A percentile compares a stretch with the other conserved stretches of the same genome.
phyloP scores from a whole-genome alignment of 768 basidiomycete genomes.

The Trametopsis cervina region DNA sequence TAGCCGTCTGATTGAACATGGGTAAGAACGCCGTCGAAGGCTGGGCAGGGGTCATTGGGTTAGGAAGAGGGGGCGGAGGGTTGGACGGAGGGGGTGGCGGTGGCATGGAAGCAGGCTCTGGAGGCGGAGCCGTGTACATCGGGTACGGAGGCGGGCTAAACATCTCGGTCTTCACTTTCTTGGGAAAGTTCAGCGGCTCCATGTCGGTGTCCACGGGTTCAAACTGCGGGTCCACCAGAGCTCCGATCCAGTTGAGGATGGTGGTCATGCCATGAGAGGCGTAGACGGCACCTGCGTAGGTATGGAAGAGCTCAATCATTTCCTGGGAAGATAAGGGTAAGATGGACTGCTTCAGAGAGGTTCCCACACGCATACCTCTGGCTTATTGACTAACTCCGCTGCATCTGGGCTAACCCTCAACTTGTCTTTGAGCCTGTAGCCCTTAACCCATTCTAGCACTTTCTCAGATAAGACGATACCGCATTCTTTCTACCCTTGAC shows the following conservation, averaged over 20 bases:
- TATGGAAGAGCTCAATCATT: conserved; percentile 46
- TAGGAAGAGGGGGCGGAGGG: conserved; percentile 25
- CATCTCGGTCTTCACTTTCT: conserved; percentile 16
- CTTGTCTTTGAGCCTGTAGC: conserved; percentile 46
- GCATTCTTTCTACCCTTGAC: conserved; percentile 18
- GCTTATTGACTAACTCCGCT: conserved; percentile 27
- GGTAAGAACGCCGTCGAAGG: conserved; percentile 60
- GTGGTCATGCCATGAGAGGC: conserved; percentile 42
- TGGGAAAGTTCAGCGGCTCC: conserved; percentile 9
- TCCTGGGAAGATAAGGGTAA: conserved; percentile 35
- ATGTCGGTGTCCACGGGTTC: conserved; percentile 5
- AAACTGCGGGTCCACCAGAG: conserved; percentile 6
- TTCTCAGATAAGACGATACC: conserved; percentile 31
- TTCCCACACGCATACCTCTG: conserved; percentile 28
- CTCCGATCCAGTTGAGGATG: conserved; percentile 52
- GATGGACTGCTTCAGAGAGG: conserved; percentile 22
- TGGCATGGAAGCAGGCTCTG: conserved; percentile 1
- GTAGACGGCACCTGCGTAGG: conserved; percentile 63
- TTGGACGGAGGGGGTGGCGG: conserved; percentile 6
- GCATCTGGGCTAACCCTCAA: conserved; percentile 41
- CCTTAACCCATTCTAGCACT: conserved; percentile 42
- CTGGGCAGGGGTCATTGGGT: conserved; percentile 60
- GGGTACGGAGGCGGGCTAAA: not conserved
- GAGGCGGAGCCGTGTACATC: not conserved
- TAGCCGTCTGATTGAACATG: conserved; percentile 67